These are phyloP conservation scores for Euphorbia pulcherrima DNA, from an alignment of 345 rosid species.

Conservation along the genomic window DNA sequence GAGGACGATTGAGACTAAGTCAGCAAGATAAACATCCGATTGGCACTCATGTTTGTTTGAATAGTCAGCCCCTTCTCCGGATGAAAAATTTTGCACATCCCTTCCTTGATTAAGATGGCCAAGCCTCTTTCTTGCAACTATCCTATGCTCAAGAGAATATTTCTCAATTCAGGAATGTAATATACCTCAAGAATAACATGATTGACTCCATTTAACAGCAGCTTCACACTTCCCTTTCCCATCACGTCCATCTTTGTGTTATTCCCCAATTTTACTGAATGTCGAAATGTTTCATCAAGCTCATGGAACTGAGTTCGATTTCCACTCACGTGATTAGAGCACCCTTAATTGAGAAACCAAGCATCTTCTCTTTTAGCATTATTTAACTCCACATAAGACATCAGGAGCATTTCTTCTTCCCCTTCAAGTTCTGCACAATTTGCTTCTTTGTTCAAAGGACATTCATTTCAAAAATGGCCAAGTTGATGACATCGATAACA, in stretches of 20 bases:
- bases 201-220: not conserved
- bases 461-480: slow-evolving; percentile 8
- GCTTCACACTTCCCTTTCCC: slow-evolving; percentile 9
- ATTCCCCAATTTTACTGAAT: not conserved
- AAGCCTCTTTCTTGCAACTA: not conserved
- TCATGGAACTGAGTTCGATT: not conserved
- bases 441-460: slow-evolving; percentile 1
- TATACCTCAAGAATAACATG: not conserved
- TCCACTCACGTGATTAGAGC: slow-evolving; percentile 8
- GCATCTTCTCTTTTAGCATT: not conserved
- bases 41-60: not conserved
- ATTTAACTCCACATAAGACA: not conserved
- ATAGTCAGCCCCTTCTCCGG: not conserved
- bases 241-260: not conserved
- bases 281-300: not conserved
- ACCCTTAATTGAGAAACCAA: slow-evolving; percentile 10
- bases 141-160: slow-evolving; percentile 6
- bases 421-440: not conserved
- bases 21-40: slow-evolving; percentile 1
- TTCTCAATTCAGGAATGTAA: not conserved
- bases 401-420: slow-evolving; percentile 12
- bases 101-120: not conserved
- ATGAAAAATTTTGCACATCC: slow-evolving; percentile 4
- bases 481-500: not conserved
- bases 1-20: no score